These are phyloP conservation scores for Logfia minima DNA, from an alignment of 129 eudicot species.

Conservation along the genomic window DNA sequence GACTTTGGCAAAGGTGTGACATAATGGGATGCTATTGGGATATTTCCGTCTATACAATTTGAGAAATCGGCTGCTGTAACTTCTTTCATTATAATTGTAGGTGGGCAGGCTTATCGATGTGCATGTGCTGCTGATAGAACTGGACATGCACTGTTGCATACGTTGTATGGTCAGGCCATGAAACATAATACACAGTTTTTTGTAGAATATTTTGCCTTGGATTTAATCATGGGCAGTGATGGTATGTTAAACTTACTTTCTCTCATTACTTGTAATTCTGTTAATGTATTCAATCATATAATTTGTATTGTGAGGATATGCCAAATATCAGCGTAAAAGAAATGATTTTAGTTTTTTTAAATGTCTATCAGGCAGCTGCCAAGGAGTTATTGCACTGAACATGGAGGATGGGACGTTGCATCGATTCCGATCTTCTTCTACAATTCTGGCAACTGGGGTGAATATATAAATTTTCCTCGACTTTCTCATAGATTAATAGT, in stretches of 20 bases:
- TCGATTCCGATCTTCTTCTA: conserved; percentile 82
- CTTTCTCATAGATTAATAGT: background rate
- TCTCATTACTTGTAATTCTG: background rate
- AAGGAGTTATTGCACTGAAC: conserved; percentile 95
- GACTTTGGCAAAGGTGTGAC: conserved; percentile 87
- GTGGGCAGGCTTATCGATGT: conserved; percentile 98
- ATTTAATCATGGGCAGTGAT: conserved; percentile 90
- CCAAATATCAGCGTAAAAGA: background rate
- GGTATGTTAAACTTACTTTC: conserved; percentile 44
- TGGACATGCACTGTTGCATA: conserved; percentile 97
- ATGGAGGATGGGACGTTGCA: conserved; percentile 99
- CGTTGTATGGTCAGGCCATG: conserved; percentile 99
- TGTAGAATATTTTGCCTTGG: conserved; percentile 97
- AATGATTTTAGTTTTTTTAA: background rate
- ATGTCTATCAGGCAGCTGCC: conserved; percentile 73
- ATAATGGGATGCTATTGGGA: background rate
- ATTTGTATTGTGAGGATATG: background rate
- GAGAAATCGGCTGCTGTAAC: conserved; percentile 15
- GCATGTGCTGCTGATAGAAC: conserved; percentile 99
- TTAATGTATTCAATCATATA: background rate
- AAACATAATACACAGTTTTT: conserved; percentile 96
- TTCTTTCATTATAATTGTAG: conserved; percentile 37
- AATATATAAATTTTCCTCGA: conserved; percentile 1
- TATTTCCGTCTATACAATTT: background rate
- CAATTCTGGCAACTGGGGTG: conserved; percentile 98